Percentiles rank a stretch among this genome's conserved stretches.
These are phyloP conservation scores for Colletotrichum tofieldiae DNA, from an alignment of 2,329 filamentous ascomycete genomes.

Conservation along the genomic window DNA sequence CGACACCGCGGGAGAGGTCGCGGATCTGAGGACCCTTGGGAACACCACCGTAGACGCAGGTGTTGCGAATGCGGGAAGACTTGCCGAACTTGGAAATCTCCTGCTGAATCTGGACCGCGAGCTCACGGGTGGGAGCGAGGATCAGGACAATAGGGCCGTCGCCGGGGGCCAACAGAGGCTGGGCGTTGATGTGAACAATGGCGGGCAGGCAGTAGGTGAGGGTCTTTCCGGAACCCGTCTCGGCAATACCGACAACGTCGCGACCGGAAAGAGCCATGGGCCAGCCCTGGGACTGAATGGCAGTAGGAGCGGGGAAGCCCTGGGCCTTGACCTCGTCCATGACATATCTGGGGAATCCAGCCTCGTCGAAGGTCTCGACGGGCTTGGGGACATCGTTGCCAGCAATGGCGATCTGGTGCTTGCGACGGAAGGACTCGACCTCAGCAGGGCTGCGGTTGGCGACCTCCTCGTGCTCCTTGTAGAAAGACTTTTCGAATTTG, in stretches of 20 bases:
- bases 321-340: conserved; percentile 99
- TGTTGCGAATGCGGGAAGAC: conserved; percentile 98
- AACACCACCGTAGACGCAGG: conserved; percentile 98
- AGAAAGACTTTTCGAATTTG: conserved; percentile 99
- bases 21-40: conserved; percentile 98
- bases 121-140: conserved; percentile 95
- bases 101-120: conserved; percentile 98
- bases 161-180: conserved; percentile 93
- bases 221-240: conserved; percentile 99
- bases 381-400: conserved; percentile 90
- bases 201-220: conserved; percentile 97
- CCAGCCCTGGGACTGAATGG: conserved; percentile 99
- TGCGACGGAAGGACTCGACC: conserved; percentile 89
- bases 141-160: conserved; percentile 98
- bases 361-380: conserved; percentile 97
- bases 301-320: conserved; percentile 92
- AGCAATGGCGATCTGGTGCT: conserved; percentile 87
- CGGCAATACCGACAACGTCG: conserved; percentile 98
- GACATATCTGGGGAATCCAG: conserved; percentile 95
- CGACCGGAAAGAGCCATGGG: conserved; percentile 98
- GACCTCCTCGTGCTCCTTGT: conserved; percentile 93
- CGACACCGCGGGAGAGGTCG: conserved; percentile 93
- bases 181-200: conserved; percentile 99
- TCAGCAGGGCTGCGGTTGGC: conserved; percentile 81
- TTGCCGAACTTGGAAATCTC: conserved; percentile 99